These are phyloP conservation scores for Grosmannia clavigera DNA, from an alignment of 2,329 filamentous ascomycete species.

Conservation along the genomic window DNA sequence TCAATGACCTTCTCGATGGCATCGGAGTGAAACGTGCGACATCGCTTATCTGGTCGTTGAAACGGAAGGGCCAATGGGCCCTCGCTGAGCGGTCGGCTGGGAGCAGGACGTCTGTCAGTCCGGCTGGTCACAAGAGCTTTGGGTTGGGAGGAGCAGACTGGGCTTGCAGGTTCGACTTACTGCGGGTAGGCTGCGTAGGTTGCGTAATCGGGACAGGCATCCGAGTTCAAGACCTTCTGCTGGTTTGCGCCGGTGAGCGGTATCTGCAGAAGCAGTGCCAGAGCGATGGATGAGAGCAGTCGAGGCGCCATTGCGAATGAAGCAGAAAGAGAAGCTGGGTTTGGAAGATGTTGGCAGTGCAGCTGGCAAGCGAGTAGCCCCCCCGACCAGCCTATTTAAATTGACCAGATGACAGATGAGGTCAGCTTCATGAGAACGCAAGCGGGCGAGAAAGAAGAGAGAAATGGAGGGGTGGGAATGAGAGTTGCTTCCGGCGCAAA, in stretches of 20 bases:
- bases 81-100: conserved; percentile 63
- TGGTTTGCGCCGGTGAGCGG: conserved; percentile 1
- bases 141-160: neutral
- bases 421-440: neutral
- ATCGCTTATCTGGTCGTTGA: conserved; percentile 68
- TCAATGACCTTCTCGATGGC: conserved; percentile 80
- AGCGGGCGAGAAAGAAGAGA: neutral
- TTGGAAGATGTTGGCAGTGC: neutral
- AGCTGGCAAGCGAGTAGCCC: neutral
- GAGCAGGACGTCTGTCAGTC: no score
- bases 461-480: neutral
- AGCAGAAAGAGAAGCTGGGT: neutral
- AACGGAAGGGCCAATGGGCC: conserved; percentile 73
- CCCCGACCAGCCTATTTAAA: neutral
- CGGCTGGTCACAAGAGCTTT: neutral
- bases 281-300: conserved; percentile 3
- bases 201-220: conserved; percentile 53
- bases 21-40: conserved; percentile 80
- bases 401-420: neutral
- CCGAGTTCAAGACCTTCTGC: conserved; percentile 16
- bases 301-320: conserved; percentile 8
- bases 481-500: neutral
- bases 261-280: conserved; percentile 8
- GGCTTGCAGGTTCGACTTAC: conserved; percentile 25
- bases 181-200: conserved; percentile 46